A percentile compares a stretch with the other conserved stretches of the same genome.
Conservation (phyloP, 805 yeast species). For the Saccharomycopsis oosterbeekiorum region DNA sequence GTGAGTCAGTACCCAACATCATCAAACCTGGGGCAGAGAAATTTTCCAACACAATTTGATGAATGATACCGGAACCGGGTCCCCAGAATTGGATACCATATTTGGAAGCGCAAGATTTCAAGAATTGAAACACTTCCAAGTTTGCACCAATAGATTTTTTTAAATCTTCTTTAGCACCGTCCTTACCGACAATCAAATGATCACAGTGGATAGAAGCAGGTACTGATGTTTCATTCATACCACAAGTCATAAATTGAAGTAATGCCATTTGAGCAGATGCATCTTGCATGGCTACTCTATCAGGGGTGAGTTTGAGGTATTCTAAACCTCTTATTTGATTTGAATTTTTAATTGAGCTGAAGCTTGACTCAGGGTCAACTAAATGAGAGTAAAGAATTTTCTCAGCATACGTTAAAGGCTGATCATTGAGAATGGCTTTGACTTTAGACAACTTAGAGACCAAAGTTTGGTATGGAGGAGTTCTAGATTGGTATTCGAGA, state of each 20-base stretch:
- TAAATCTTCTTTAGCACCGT: constrained; percentile 81
- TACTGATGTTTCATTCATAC: constrained; percentile 81
- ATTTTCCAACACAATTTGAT: constrained; percentile 93
- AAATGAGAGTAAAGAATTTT: constrained; percentile 91
- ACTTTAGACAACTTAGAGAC: constrained; percentile 54
- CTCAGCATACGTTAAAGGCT: constrained; percentile 90
- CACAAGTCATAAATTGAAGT: constrained; percentile 93
- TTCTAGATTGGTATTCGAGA: constrained; percentile 50
- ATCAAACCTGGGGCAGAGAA: constrained; percentile 96
- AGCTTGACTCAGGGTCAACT: constrained; percentile 58
- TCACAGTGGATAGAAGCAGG: constrained; percentile 98
- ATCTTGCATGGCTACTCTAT: constrained; percentile 98
- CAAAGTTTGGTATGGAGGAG: constrained; percentile 83
- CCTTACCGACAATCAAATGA: constrained; percentile 92
- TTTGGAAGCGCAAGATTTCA: constrained; percentile 83
- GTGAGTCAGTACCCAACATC: constrained; percentile 95
- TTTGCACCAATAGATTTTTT: constrained; percentile 78
- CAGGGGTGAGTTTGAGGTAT: constrained; percentile 91
- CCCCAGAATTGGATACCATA: constrained; percentile 98
- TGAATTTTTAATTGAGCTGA: constrained; percentile 25
- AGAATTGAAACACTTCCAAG: constrained; percentile 90
- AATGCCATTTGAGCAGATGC: constrained; percentile 99
- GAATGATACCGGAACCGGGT: constrained; percentile 97
- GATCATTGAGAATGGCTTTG: constrained; percentile 50
- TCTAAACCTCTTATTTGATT: constrained; percentile 61